phyloP scores from a whole-genome alignment of 495 filamentous ascomycete genomes.

The Daldinia caldariorum region DNA sequence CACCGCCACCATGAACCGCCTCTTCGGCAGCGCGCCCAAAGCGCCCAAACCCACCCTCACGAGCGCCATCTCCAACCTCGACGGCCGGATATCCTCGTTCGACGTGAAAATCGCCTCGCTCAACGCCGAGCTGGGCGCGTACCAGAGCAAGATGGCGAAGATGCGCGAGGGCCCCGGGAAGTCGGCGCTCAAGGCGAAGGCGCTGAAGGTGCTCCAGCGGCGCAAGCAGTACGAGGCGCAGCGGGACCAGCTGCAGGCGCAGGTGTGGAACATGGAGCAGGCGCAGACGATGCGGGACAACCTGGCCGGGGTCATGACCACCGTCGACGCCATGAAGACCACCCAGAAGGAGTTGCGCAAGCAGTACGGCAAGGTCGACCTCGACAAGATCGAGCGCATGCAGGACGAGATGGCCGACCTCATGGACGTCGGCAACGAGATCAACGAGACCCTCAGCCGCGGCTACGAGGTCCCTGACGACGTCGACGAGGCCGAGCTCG shows the following conservation, averaged over 20 bases:
- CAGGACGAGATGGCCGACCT: slow-evolving; percentile 99
- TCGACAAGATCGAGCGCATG: slow-evolving; percentile 96
- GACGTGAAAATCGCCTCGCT: slow-evolving; percentile 94
- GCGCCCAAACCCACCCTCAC: slow-evolving; percentile 91
- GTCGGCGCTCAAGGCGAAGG: slow-evolving; percentile 90
- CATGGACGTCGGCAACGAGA: slow-evolving; percentile 98
- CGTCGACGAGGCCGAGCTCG: slow-evolving; percentile 96
- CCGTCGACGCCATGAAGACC: slow-evolving; percentile 94
- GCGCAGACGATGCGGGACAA: slow-evolving; percentile 99
- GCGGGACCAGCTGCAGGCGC: slow-evolving; percentile 92
- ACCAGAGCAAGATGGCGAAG: slow-evolving; percentile 87
- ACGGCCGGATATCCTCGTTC: slow-evolving; percentile 85
- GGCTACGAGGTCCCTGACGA: slow-evolving; percentile 97
- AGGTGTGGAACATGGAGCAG: slow-evolving; percentile 99
- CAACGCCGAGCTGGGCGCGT: slow-evolving; percentile 87
- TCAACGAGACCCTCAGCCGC: slow-evolving; percentile 92
- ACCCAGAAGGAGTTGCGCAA: slow-evolving; percentile 93
- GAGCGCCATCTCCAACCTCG: slow-evolving; percentile 87
- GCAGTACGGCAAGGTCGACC: slow-evolving; percentile 96
- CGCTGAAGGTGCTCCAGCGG: slow-evolving; percentile 93
- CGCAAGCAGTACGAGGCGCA: slow-evolving; percentile 95
- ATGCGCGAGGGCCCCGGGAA: slow-evolving; percentile 98
- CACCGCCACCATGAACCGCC: slow-evolving; percentile 80
- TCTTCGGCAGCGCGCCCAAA: slow-evolving; percentile 88
- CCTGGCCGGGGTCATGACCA: slow-evolving; percentile 98